Evolutionary conservation across 2,329 filamentous ascomycete genomes (phyloP).

Genomic region (Verticillium nubilum): DNA sequence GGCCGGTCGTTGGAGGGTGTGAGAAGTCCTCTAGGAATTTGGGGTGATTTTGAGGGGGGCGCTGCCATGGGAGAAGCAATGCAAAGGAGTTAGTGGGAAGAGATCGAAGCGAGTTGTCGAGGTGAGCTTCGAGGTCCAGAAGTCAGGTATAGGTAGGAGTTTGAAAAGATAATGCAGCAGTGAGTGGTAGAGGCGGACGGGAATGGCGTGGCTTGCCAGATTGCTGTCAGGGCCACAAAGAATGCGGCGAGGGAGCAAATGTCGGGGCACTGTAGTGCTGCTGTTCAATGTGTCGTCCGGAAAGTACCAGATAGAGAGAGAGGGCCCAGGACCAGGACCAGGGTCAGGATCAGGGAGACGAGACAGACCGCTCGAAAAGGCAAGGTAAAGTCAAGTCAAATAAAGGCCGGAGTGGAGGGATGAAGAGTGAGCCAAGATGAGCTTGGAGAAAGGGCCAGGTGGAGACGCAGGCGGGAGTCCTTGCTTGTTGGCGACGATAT

Average conservation of each 20-base stretch:
- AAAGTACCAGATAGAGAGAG: too few relatives aligned
- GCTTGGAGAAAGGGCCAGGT: neutral
- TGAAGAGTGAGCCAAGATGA: neutral
- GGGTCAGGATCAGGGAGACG: neutral
- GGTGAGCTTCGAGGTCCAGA: neutral
- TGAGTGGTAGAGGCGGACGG: too few relatives aligned
- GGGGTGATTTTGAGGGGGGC: neutral
- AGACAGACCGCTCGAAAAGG: neutral
- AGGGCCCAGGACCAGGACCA: too few relatives aligned
- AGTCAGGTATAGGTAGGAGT: neutral
- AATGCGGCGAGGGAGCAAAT: neutral
- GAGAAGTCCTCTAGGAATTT: neutral
- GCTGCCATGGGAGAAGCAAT: neutral
- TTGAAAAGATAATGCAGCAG: too few relatives aligned
- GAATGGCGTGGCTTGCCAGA: neutral
- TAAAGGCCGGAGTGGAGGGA: neutral
- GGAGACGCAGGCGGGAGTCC: neutral
- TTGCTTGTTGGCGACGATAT: neutral
- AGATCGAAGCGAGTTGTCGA: neutral
- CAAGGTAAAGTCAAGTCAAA: neutral
- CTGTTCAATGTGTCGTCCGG: neutral
- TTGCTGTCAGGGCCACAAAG: neutral
- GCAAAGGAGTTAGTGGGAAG: neutral
- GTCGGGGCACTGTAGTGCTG: neutral
- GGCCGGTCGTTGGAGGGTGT: neutral